phyloP scores from a whole-genome alignment of 2,329 filamentous ascomycete species.

The Berkeleyomyces basicola region DNA sequence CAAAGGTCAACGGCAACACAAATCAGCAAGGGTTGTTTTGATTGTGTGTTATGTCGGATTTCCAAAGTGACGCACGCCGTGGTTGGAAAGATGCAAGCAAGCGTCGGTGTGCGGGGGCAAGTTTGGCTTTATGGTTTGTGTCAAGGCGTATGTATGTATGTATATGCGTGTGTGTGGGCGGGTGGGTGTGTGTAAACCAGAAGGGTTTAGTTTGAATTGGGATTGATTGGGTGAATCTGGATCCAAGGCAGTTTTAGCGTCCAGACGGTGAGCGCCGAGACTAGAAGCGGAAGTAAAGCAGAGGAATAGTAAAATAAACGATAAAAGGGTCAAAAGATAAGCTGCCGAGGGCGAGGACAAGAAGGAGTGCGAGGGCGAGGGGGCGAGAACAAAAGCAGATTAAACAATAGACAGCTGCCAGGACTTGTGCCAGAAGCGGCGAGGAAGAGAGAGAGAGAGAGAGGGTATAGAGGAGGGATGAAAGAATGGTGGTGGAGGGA shows the following conservation, averaged over 20 bases:
- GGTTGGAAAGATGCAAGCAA: neutral
- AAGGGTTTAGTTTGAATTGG: neutral
- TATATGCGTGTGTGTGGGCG: neutral
- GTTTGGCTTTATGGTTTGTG: neutral
- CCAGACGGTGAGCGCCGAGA: neutral
- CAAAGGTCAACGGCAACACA: neutral
- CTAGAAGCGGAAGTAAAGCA: neutral
- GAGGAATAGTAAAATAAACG: neutral
- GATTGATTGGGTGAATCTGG: neutral
- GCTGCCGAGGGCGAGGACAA: neutral
- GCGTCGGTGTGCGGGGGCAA: neutral
- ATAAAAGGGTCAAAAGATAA: neutral
- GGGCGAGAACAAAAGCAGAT: neutral
- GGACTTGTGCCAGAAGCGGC: neutral
- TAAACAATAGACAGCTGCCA: neutral
- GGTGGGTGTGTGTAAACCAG: neutral
- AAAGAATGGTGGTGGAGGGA: neutral
- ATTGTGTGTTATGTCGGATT: neutral
- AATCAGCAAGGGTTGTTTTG: neutral
- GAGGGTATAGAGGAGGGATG: no score
- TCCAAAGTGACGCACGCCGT: neutral
- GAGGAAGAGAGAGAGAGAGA: neutral
- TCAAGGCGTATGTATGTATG: neutral
- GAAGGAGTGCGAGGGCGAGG: neutral
- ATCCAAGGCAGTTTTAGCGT: conserved; percentile 3